phyloP scores from a whole-genome alignment of 2,329 filamentous ascomycete species.

The Aspergillus spinulosporus region DNA sequence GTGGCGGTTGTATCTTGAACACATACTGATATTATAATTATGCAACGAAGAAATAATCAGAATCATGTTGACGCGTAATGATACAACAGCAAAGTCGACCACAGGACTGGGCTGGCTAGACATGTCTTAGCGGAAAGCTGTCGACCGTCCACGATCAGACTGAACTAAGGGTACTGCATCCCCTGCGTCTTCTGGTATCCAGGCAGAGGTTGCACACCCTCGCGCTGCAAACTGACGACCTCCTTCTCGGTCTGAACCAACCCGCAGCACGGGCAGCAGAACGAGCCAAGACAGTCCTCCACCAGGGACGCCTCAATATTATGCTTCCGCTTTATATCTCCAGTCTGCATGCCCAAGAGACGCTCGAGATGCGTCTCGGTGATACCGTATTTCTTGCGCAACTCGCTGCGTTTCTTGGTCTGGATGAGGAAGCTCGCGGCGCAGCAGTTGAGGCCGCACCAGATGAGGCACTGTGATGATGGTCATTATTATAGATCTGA shows the following conservation, averaged over 20 bases:
- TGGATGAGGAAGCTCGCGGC: constrained; percentile 10
- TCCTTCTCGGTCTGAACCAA: constrained; percentile 11
- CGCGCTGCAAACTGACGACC: background rate
- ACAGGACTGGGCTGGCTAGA: too few relatives aligned
- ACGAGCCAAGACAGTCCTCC: constrained; percentile 9
- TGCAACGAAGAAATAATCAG: too few relatives aligned
- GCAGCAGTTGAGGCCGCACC: constrained; percentile 13
- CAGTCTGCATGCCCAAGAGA: constrained; percentile 3
- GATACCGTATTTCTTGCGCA: constrained; percentile 8
- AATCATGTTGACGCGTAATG: too few relatives aligned
- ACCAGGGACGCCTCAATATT: constrained; percentile 5
- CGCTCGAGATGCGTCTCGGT: constrained; percentile 9
- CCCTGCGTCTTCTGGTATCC: constrained; percentile 7
- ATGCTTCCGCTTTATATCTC: constrained; percentile 12
- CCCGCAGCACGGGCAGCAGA: constrained; percentile 8
- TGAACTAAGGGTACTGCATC: constrained; percentile 5
- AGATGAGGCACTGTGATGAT: constrained; percentile 8
- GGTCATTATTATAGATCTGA: background rate
- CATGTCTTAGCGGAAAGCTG: too few relatives aligned
- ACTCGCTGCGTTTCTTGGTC: constrained; percentile 6
- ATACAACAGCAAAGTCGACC: too few relatives aligned
- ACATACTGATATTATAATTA: too few relatives aligned
- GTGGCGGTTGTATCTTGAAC: too few relatives aligned
- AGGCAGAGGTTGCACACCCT: background rate
- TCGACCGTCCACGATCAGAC: too few relatives aligned